Base-by-base conservation (phyloP, 2,329 filamentous ascomycete species). In the Tolypocladium capitatum region DNA sequence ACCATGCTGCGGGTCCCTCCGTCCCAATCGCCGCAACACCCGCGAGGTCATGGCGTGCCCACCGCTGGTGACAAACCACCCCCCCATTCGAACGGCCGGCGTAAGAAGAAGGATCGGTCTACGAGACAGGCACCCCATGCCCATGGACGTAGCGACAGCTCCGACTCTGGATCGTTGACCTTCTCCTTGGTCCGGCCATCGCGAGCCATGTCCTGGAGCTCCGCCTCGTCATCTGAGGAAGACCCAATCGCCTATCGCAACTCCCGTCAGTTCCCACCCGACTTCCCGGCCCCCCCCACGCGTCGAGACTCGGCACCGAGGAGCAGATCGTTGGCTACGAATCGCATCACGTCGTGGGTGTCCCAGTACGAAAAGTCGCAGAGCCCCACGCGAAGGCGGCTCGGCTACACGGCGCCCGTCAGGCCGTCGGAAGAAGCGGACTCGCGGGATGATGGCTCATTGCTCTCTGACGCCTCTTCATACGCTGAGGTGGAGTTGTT, bases 261-360 rank as follows among this genome's bases (percentile, higher is more conserved):
- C 35, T 53, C 60, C 14, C 54, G 61, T 20, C 55, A 59, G 7
- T 64, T 64, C 33, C 62, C 62, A n/a, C 62, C 62, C 9, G 51
- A 56, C 20, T 57, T 62, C 16, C 62, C 62, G n/a, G 58, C 61
- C 5, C 53, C 56, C 24, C 53, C 55, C 13, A 47, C 46, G 2
- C 44, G 51, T 41, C 54, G 51, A 8, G 48, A 55, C 2, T 55
- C 56, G n/a, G 54, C 49, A 11, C 51, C 48, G 14, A 53, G 51
- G 41, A 57, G 53, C 36, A 60, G 61, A 46, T 54, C 58, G 13
- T 55, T 58, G 16, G 58, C 58, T 32, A 62, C 61, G 34, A 61
- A 58, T 44, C 57, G 58, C 2, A 67, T 67, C 46, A 57, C 60
- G n/a, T 49, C 59, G 20, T 64, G 61, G 58, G 60, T 67, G 30